Conservation (phyloP, 108 stramenopile species). For the Nitzschia sp. region DNA sequence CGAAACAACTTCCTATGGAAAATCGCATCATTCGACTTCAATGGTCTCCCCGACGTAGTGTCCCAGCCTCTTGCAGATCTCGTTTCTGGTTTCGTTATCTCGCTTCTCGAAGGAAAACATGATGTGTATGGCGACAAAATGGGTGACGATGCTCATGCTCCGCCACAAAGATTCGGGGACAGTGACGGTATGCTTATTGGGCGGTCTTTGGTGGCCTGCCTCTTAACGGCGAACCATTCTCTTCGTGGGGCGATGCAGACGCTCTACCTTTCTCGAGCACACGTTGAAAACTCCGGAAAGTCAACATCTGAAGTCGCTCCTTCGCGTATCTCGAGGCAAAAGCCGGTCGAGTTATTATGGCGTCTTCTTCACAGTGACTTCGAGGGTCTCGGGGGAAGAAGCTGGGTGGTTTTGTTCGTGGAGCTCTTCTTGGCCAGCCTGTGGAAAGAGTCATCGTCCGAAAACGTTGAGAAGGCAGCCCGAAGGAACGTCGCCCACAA, state of each 20-base stretch:
- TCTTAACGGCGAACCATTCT: constrained; percentile 48
- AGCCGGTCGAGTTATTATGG: constrained; percentile 50
- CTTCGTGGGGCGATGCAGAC: constrained; percentile 31
- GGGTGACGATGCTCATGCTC: background rate
- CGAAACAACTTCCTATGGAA: constrained; percentile 57
- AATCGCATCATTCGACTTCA: constrained; percentile 65
- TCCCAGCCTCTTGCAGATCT: constrained; percentile 69
- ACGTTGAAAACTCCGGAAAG: background rate
- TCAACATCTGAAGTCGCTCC: background rate
- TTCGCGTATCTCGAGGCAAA: constrained; percentile 5
- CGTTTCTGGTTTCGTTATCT: constrained; percentile 56
- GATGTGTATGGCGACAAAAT: constrained; percentile 1
- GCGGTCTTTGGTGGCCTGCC: constrained; percentile 36
- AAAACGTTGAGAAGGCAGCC: too few relatives aligned
- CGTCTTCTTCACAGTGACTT: constrained; percentile 67
- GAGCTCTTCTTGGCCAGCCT: constrained; percentile 54
- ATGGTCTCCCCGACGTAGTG: constrained; percentile 56
- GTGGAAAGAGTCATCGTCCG: too few relatives aligned
- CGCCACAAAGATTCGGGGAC: constrained; percentile 15
- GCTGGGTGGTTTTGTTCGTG: constrained; percentile 69
- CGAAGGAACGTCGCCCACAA: too few relatives aligned
- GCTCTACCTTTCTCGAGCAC: constrained; percentile 23
- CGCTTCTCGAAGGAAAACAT: constrained; percentile 8
- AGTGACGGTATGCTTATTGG: constrained; percentile 32
- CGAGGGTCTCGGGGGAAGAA: constrained; percentile 65